Evolutionary conservation across 2,329 filamentous ascomycete species (phyloP).

Genomic region (Botrytis tulipae): DNA sequence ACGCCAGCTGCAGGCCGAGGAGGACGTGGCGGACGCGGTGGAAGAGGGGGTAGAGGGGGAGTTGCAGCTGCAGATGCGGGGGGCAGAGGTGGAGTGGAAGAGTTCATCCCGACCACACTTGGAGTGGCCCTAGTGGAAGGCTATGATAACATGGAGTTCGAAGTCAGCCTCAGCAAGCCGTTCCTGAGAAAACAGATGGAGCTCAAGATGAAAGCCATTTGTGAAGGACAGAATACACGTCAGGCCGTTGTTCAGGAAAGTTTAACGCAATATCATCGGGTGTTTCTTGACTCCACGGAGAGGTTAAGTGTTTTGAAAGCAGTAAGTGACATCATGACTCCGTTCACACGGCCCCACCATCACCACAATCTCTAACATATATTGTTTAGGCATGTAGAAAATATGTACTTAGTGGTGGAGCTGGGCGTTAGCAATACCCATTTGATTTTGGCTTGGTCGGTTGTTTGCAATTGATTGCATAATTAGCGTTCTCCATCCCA

Average conservation of each 20-base stretch:
- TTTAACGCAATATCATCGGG: constrained; percentile 79
- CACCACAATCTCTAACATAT: constrained; percentile 21
- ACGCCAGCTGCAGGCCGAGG: constrained; percentile 43
- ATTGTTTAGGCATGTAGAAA: constrained; percentile 34
- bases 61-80: constrained; percentile 42
- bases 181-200: constrained; percentile 99
- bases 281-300: constrained; percentile 79
- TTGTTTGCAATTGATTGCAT: constrained; percentile 6
- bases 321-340: constrained; percentile 46
- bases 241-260: constrained; percentile 77
- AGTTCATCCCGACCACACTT: constrained; percentile 89
- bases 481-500: background rate
- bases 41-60: constrained; percentile 46
- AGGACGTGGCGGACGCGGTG: constrained; percentile 41
- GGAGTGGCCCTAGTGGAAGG: constrained; percentile 90
- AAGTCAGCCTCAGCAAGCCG: constrained; percentile 90
- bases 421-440: constrained; percentile 26
- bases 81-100: constrained; percentile 57
- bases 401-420: constrained; percentile 35
- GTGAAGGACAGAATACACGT: constrained; percentile 76
- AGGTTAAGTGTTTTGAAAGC: constrained; percentile 66
- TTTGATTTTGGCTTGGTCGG: background rate
- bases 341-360: constrained; percentile 6
- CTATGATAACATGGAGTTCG: constrained; percentile 91
- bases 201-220: constrained; percentile 93